Evolutionary conservation across 176 grass and related monocot genomes (phyloP).

Genomic region (Cenchrus americanus): DNA sequence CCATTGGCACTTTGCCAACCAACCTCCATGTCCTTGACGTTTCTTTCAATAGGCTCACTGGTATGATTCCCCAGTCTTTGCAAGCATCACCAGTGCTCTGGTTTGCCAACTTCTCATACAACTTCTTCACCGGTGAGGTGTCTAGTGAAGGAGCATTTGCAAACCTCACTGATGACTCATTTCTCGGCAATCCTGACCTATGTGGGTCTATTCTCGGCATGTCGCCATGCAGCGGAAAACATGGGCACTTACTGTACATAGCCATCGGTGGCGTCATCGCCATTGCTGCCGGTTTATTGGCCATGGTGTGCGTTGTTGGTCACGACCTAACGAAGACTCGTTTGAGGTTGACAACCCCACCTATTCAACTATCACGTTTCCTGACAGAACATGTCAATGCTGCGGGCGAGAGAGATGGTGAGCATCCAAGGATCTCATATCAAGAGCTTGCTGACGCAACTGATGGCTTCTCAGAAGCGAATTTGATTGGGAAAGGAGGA

Average conservation of each 20-base stretch:
- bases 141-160: conserved; percentile 50
- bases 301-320: neutral
- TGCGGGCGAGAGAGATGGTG: conserved; percentile 31
- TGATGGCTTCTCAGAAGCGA: conserved; percentile 54
- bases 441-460: conserved; percentile 65
- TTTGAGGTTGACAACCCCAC: neutral
- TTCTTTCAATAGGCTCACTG: conserved; percentile 51
- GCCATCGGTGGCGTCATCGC: neutral
- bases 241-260: conserved; percentile 3
- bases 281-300: neutral
- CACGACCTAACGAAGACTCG: neutral
- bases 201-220: conserved; percentile 61
- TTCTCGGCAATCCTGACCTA: conserved; percentile 58
- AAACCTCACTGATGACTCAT: conserved; percentile 49
- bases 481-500: conserved; percentile 53
- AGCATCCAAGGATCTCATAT: conserved; percentile 70
- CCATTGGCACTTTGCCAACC: conserved; percentile 49
- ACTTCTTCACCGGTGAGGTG: conserved; percentile 59
- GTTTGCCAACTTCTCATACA: conserved; percentile 67
- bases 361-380: neutral
- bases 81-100: conserved; percentile 45
- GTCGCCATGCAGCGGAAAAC: conserved; percentile 14
- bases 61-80: conserved; percentile 58
- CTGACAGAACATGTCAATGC: neutral
- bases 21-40: conserved; percentile 65